Evolutionary conservation across 257 asterid genomes (phyloP), one percentile per base, ranked within the genome.

Genomic region (Verbena officinalis): DNA sequence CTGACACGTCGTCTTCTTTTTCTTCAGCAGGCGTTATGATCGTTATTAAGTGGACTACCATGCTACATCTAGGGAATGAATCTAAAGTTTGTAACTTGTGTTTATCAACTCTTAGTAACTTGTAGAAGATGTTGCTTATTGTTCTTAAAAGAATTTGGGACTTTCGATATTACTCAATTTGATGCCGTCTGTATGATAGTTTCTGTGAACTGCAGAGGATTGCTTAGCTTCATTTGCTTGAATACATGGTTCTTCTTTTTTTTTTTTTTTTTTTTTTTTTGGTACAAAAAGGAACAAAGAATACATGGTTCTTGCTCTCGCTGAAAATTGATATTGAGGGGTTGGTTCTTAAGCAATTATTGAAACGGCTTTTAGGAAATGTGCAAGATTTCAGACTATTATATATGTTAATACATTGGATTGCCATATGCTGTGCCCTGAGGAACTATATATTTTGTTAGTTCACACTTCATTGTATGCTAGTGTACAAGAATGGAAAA

Each of bases 1-100:
- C 11, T 36, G 7, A 36, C 40, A 9, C 16, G 5, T 27, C 27
- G 12, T 31, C 13, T 45, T 14, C 27, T 17, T 31, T 13, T 45
- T 14, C 52, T 21, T 62, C 33, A 24, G 48, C 68, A 75, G 76
- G 80, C 76, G 75, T 48, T 66, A 64, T 36, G 75, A 69, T 33
- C 76, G 76, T 3, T 70, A 75, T 51, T 75, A 75, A 65, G 50
- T 51, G 74, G 55, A 51, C n/a, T 9, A 46, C 16, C 34, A 17
- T 43, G 61, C 61, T 7, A 10, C 68, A 11, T 15, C 50, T 57
- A 13, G 51, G 45, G 43, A 21, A 38, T 34, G 40, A 4, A 62
- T 23, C 59, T 22, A 39, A 38, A 51, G 50, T 50, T 50, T 36
- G 59, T 33, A 49, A 51, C 9, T 36, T 27, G 4, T 49, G 38